A percentile compares a stretch with the other conserved stretches of the same genome.
These are phyloP conservation scores for Vicia sativa DNA, from an alignment of 306 rosid genomes.

Conservation along the genomic window DNA sequence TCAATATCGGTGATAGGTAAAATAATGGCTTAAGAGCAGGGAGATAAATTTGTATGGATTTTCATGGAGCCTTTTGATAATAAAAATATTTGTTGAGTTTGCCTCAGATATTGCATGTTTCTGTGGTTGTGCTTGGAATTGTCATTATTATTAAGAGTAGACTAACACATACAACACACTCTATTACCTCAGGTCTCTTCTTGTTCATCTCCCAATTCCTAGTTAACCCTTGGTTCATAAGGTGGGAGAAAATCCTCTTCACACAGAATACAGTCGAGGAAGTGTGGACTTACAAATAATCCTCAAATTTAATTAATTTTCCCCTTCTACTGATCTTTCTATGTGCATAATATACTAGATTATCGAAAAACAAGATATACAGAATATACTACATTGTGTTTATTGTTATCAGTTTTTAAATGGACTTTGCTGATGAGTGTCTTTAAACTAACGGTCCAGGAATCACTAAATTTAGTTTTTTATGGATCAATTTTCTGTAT, in stretches of 20 bases:
- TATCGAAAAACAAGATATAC: too few relatives aligned
- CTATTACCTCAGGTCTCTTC: constrained; percentile 6
- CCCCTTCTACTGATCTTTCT: background rate
- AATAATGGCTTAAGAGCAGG: constrained; percentile 6
- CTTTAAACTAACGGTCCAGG: background rate
- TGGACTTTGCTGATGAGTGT: background rate
- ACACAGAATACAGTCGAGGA: constrained; percentile 20
- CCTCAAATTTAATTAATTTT: background rate
- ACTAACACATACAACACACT: constrained; percentile 5
- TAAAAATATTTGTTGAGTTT: constrained; percentile 27
- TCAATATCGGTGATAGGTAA: constrained; percentile 28
- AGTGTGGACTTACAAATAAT: constrained; percentile 4
- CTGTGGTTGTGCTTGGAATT: constrained; percentile 19
- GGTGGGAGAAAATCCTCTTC: constrained; percentile 27
- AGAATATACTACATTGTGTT: constrained; percentile 5
- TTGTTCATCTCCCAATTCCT: constrained; percentile 14
- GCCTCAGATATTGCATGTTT: constrained; percentile 32
- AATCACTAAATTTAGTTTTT: background rate
- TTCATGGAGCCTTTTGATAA: constrained; percentile 5
- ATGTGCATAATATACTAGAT: background rate
- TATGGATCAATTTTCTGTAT: background rate
- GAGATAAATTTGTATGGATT: constrained; percentile 17
- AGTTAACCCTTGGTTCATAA: constrained; percentile 1
- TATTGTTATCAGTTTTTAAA: background rate
- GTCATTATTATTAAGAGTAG: constrained; percentile 18